Evolutionary conservation across 108 stramenopile species (phyloP).

Genomic region (Schizochytrium sp.): DNA sequence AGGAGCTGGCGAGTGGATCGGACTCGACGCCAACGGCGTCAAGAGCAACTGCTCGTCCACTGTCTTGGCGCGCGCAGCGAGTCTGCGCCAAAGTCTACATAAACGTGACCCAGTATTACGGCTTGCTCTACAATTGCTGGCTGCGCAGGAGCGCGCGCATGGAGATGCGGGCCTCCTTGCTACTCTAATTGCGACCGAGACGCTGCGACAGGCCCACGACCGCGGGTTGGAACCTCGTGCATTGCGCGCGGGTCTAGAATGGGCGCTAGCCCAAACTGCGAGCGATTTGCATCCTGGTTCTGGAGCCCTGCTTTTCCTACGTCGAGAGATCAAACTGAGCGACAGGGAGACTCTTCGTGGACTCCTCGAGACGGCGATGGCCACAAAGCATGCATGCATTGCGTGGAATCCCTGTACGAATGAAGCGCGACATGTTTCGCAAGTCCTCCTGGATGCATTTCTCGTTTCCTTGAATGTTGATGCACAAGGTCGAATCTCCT

Average conservation of each 20-base stretch:
- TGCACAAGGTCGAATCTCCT: neutral
- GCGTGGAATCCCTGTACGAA: neutral
- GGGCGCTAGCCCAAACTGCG: neutral
- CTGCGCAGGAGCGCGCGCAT: neutral
- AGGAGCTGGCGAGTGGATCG: neutral
- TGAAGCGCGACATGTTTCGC: neutral
- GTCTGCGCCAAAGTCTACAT: neutral
- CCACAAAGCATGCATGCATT: neutral
- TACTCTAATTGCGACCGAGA: neutral
- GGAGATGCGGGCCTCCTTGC: neutral
- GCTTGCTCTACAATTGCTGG: neutral
- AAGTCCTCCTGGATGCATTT: neutral
- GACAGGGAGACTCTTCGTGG: neutral
- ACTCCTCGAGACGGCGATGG: neutral
- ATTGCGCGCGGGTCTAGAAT: neutral
- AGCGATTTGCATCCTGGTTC: neutral
- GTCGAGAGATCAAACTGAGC: neutral
- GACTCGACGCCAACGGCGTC: neutral
- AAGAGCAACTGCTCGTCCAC: neutral
- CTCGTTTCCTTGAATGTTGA: neutral
- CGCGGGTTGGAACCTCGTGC: neutral
- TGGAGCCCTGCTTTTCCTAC: neutral
- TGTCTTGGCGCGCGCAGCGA: neutral
- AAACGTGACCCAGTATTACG: neutral
- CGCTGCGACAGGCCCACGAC: neutral